Evolutionary conservation across 805 yeast genomes (phyloP), one percentile per base, ranked within the genome.

Genomic region (Wickerhamiella nectarea): DNA sequence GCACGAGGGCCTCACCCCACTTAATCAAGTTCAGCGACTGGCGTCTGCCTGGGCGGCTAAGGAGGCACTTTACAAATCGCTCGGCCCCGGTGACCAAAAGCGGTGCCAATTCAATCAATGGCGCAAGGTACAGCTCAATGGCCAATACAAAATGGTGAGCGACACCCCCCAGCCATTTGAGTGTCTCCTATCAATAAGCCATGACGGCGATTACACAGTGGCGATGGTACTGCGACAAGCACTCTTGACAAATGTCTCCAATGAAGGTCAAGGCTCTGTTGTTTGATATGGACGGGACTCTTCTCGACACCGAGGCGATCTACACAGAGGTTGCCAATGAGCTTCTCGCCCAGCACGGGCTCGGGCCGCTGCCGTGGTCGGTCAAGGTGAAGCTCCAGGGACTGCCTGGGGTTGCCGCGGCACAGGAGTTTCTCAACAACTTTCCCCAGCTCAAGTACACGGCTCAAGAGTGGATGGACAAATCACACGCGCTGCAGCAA

Each of bases 241-340:
- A 15, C 18, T 17, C 18, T n/a, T 15, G 9, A 9, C n/a, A 4
- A 25, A 25, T 6, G 25, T 9, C 25, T 22, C 6, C 3, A 12
- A 36, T 36, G 39, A 45, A 44, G 39, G 63, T 69, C 56, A 75
- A 68, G 58, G 87, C 86, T 26, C 78, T 85, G 66, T 78, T 79
- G 48, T 79, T 78, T 57, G 84, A 80, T 68, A 69, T 91, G 97
- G 99, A 91, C 59, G 99, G 99, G 1, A 72, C 93, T 19, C 68
- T 91, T 49, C 73, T 91, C 57, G 84, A 87, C 64, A 82, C 96
- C 3, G 99, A 91, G 62, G 93, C 83, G 51, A 69, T 87, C 44
- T 91, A 91, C 61, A 89, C 98, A 1, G 75, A 75, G 45, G 81
- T 83, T 2, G 67, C 83, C 25, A 73, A 80, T 40, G 78, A 75